Percentiles rank a stretch among this genome's conserved stretches.
These are phyloP conservation scores for Nothophytophthora sp. DNA, from an alignment of 352 stramenopile genomes.

Conservation along the genomic window DNA sequence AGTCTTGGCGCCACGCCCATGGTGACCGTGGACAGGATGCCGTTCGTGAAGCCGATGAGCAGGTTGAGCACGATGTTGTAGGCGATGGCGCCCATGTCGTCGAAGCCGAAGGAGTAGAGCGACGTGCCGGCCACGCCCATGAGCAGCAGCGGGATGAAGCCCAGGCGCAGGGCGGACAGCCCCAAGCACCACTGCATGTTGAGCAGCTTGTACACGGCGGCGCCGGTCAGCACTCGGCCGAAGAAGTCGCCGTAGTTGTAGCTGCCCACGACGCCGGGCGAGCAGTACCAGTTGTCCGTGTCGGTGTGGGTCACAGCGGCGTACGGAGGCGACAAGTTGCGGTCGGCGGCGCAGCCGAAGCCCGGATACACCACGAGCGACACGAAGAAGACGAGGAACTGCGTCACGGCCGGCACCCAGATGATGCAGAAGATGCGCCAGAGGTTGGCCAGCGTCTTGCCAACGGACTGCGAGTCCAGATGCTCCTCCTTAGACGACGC, in stretches of 20 bases:
- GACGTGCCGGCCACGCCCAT: constrained; percentile 38
- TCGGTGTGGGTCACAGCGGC: constrained; percentile 2
- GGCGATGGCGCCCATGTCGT: constrained; percentile 13
- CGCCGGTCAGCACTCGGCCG: constrained; percentile 36
- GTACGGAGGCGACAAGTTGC: constrained; percentile 23
- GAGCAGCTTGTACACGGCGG: constrained; percentile 42
- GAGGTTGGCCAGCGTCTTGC: constrained; percentile 33
- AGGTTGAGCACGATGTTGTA: constrained; percentile 41
- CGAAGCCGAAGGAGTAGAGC: constrained; percentile 42
- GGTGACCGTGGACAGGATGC: constrained; percentile 50
- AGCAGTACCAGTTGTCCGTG: constrained; percentile 34
- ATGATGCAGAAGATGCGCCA: constrained; percentile 47
- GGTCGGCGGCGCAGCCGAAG: constrained; percentile 33
- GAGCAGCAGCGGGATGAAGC: constrained; percentile 44
- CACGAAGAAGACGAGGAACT: constrained; percentile 55
- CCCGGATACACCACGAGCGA: constrained; percentile 41
- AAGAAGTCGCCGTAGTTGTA: constrained; percentile 60
- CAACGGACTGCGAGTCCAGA: constrained; percentile 18
- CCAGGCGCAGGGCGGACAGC: constrained; percentile 31
- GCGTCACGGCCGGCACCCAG: constrained; percentile 33
- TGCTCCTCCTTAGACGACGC: constrained; percentile 17
- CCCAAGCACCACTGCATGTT: constrained; percentile 35
- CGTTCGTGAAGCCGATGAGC: constrained; percentile 39
- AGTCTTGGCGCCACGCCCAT: constrained; percentile 43
- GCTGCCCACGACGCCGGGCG: constrained; percentile 40